Evolutionary conservation across 768 basidiomycete genomes (phyloP), one percentile per base, ranked within the genome.

Genomic region (Psilocybe azurescens): DNA sequence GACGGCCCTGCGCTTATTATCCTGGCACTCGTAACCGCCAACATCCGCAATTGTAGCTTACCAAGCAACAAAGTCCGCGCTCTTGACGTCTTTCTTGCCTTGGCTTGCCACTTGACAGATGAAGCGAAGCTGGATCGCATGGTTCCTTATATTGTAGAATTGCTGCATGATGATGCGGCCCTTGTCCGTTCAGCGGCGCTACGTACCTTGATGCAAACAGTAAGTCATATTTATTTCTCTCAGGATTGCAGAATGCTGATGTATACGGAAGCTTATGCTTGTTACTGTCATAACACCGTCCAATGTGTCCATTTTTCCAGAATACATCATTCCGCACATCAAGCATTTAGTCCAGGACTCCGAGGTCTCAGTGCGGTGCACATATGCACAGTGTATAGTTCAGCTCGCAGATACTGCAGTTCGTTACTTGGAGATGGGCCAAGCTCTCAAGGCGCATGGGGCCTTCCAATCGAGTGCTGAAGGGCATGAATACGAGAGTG

Each of bases 91-190:
- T 90, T 97, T 59, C 82, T 97, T 28, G 92, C 93, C 0, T 79
- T 99, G 14, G 83, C 86, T 7, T 83, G 85, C 10, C 90, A 91
- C 67, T 79, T 99, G 38, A 94, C 94, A 0, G 97, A 99, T 69
- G 97, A 98, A 74, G 94, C 95, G 3, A 96, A 96, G 72, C 77
- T 98, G 55, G 97, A 99, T 72, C 86, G 96, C 1, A 87, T 97
- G 79, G 82, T 97, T 2, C 97, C 97, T 0, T 98, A 95, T 66
- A 85, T 96, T 29, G 89, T 98, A 1, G 93, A 95, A 41, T 79
- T 98, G 4, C 74, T 97, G 18, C 88, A 91, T 62, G 96, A 99
- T 68, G 95, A 96, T 18, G 84, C 86, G 1, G 87, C 94, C 0
- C 75, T 86, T 7, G 96, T 99, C 2, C 86, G 97, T n/a, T 83